Base-by-base conservation (phyloP, 2,329 filamentous ascomycete species). In the Neofusicoccum kwambonambiense region DNA sequence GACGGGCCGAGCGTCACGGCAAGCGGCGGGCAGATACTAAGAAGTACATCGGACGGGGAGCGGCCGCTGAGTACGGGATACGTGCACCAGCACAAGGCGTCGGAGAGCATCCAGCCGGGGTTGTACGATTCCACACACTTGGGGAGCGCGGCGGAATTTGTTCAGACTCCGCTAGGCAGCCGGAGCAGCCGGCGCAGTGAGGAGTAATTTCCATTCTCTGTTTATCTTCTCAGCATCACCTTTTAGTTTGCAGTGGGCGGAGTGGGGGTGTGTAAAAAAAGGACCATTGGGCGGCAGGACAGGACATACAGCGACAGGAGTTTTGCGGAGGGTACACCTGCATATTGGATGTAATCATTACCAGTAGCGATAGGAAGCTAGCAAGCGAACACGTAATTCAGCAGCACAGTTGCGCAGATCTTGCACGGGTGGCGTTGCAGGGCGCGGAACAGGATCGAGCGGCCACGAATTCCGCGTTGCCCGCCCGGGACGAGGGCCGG, bases 21-120 rank as follows among this genome's bases (percentile, higher is more conserved):
- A 13, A 39, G 19, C 6, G 41, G 62, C 42, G 44, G 63, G 19
- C 17, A 42, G 35, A 57, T 52, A 31, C 27, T n/a, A 19, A 58
- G 54, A 27, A 47, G 41, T 22, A 19, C 37, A 15, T 50, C 52
- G 0, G 62, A 58, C 7, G 52, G 52, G 6, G 62, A 75, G 27
- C 70, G 75, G 11, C 76, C 73, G 11, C 60, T 77, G 44, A 78
- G 74, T 63, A 78, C 75, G 3, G 77, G 77, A 4, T 76, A 73
- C 44, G 77, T 79, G 13, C 73, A 76, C 56, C 75, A 77, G 19
- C 77, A 76, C 63, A 67, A 75, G 57, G 76, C 75, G 0, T 70
- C 74, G 27, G 76, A 78, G 58, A 76, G 75, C 57, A 74, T 79
- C 27, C 75, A 75, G 31, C 73, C 70, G 6, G 72, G 76, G 19